phyloP scores from a whole-genome alignment of 495 filamentous ascomycete species.

The Neurospora sp. region DNA sequence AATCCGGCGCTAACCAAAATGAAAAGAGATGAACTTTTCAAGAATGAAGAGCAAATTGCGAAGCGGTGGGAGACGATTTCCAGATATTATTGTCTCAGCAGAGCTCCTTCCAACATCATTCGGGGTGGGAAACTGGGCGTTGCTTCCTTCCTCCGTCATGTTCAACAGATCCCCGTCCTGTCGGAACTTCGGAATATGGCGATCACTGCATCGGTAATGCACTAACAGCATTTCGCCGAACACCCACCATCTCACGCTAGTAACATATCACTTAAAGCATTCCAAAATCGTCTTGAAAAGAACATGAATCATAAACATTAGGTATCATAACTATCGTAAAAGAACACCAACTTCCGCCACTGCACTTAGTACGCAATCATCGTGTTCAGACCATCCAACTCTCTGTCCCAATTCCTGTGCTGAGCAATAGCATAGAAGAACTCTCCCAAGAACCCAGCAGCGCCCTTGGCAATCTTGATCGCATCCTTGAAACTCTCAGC shows the following conservation, averaged over 20 bases:
- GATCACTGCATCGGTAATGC: neutral
- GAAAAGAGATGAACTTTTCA: too few species aligned
- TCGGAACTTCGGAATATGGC: neutral
- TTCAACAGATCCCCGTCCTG: too few species aligned
- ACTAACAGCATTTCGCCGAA: neutral
- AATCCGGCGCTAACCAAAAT: too few species aligned
- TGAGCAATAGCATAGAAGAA: conserved; percentile 56
- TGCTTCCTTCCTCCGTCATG: neutral
- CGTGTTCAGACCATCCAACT: conserved; percentile 54
- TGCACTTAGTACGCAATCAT: conserved; percentile 33
- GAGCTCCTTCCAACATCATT: neutral
- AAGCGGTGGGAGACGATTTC: neutral
- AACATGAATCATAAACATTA: neutral
- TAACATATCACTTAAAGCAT: neutral
- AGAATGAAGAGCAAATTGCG: neutral
- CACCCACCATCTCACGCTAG: neutral
- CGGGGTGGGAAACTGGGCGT: neutral
- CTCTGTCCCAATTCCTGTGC: conserved; percentile 61
- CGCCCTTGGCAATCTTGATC: conserved; percentile 49
- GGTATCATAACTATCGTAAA: neutral
- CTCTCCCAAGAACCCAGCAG: conserved; percentile 50
- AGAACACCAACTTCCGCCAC: neutral
- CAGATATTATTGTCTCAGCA: neutral
- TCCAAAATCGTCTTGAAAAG: neutral
- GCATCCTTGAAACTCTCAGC: conserved; percentile 46